Evolutionary conservation across 1,139 yeast genomes (phyloP).

Genomic region (Trichomonascaceae sp.): DNA sequence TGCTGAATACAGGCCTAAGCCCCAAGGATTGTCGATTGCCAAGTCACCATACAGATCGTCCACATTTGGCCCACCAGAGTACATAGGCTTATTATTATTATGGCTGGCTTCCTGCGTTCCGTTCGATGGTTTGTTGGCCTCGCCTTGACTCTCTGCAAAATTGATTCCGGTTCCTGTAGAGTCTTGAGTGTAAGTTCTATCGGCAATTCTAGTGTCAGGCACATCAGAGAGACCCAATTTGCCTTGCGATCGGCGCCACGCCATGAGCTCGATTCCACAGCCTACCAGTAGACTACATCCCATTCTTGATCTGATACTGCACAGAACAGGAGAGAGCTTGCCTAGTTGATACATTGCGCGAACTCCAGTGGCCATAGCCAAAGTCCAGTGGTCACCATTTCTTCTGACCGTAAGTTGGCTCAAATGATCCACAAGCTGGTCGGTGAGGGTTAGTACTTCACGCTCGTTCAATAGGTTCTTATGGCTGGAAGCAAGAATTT

Average conservation of each 20-base stretch:
- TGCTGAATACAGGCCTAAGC: background rate
- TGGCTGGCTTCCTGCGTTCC: too few relatives aligned
- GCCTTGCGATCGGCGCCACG: background rate
- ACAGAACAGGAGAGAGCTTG: slow-evolving; percentile 5
- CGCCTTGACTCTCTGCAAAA: too few relatives aligned
- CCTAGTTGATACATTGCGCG: slow-evolving; percentile 6
- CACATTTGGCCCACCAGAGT: too few relatives aligned
- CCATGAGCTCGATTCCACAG: background rate
- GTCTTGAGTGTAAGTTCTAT: too few relatives aligned
- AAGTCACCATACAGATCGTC: too few relatives aligned
- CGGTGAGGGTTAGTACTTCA: background rate
- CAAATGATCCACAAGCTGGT: background rate
- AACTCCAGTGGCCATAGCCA: slow-evolving; percentile 1
- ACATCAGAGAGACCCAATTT: background rate
- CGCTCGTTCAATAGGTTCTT: background rate
- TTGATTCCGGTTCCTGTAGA: too few relatives aligned
- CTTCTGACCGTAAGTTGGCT: background rate
- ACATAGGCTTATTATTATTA: too few relatives aligned
- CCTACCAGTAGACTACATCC: slow-evolving; percentile 7
- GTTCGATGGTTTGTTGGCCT: too few relatives aligned
- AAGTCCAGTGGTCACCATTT: slow-evolving; percentile 3
- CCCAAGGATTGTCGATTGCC: too few relatives aligned
- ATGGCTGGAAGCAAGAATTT: background rate
- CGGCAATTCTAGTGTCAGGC: too few relatives aligned
- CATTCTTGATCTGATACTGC: slow-evolving; percentile 7